Conservation (phyloP, 2,329 filamentous ascomycete species). For the Macrophomina tecta region DNA sequence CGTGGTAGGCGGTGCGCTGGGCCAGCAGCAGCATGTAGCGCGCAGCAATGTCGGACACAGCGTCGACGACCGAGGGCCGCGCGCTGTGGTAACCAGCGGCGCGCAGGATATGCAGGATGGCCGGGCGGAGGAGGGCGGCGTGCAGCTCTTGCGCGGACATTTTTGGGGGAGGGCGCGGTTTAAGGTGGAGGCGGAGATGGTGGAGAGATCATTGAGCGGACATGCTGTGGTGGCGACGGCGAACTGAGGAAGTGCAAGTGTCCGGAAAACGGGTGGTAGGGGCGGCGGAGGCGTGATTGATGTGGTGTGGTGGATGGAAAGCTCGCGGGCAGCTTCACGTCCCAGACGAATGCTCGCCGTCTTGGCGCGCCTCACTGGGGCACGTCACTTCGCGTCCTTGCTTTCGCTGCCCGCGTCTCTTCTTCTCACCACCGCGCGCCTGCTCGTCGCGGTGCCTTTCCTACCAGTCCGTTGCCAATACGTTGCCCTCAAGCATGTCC, state of each 20-base stretch:
- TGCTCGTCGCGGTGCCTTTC: neutral
- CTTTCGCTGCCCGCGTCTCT: conserved; percentile 7
- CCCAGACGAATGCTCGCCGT: conserved; percentile 3
- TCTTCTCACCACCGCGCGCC: neutral
- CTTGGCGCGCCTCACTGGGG: conserved; percentile 8
- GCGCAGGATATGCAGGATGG: conserved; percentile 88
- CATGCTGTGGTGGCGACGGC: conserved; percentile 1
- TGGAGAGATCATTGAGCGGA: conserved; percentile 18
- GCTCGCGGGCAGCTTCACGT: conserved; percentile 5
- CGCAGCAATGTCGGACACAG: conserved; percentile 83
- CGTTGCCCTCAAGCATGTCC: conserved; percentile 4
- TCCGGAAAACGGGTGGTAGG: neutral
- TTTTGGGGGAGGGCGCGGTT: conserved; percentile 20
- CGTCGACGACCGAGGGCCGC: conserved; percentile 81
- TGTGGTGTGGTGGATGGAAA: conserved; percentile 23
- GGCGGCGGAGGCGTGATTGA: neutral
- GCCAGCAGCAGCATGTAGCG: conserved; percentile 80
- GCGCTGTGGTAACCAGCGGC: conserved; percentile 88
- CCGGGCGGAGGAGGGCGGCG: conserved; percentile 83
- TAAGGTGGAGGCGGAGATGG: conserved; percentile 15
- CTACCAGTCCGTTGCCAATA: neutral
- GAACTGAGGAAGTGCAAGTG: too few relatives aligned
- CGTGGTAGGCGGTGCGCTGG: conserved; percentile 73
- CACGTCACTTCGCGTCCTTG: conserved; percentile 24
- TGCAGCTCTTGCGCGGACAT: conserved; percentile 54